phyloP scores from a whole-genome alignment of 2,329 filamentous ascomycete genomes.

The Pseudogymnoascus sp. region DNA sequence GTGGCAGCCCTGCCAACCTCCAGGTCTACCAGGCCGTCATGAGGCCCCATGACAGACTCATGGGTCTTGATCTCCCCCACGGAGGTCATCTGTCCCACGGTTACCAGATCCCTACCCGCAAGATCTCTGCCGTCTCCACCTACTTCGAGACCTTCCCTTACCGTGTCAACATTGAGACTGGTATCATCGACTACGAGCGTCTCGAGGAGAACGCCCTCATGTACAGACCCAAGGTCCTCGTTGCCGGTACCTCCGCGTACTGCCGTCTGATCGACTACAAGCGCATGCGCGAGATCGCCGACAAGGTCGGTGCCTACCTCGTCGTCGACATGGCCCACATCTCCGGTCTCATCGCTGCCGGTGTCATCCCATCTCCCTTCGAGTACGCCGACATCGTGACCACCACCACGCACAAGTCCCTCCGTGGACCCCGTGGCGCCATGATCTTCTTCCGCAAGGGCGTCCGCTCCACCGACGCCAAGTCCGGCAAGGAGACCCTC shows the following conservation, averaged over 20 bases:
- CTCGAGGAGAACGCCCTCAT: slow-evolving; percentile 84
- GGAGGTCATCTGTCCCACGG: slow-evolving; percentile 95
- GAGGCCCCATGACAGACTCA: slow-evolving; percentile 88
- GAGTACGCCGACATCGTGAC: slow-evolving; percentile 90
- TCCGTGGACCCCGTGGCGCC: slow-evolving; percentile 91
- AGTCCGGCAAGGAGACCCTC: slow-evolving; percentile 79
- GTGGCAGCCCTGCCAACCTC: slow-evolving; percentile 89
- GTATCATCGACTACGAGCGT: slow-evolving; percentile 93
- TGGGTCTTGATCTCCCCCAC: slow-evolving; percentile 95
- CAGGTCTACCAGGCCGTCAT: slow-evolving; percentile 98
- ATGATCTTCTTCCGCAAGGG: slow-evolving; percentile 99
- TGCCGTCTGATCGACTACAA: slow-evolving; percentile 95
- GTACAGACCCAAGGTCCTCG: slow-evolving; percentile 92
- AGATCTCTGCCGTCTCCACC: slow-evolving; percentile 96
- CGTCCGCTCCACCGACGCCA: slow-evolving; percentile 79
- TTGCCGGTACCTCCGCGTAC: slow-evolving; percentile 96
- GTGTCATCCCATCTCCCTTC: slow-evolving; percentile 91
- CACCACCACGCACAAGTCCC: slow-evolving; percentile 97
- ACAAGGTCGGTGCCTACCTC: slow-evolving; percentile 88
- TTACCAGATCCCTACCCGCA: slow-evolving; percentile 92
- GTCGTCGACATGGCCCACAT: slow-evolving; percentile 99
- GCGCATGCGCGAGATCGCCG: slow-evolving; percentile 92
- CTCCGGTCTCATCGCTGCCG: slow-evolving; percentile 86
- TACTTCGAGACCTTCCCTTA: slow-evolving; percentile 99
- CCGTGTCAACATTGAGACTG: slow-evolving; percentile 79